These are phyloP conservation scores for Tricholoma flavovirens DNA, from an alignment of 768 basidiomycete genomes.

Conservation along the genomic window DNA sequence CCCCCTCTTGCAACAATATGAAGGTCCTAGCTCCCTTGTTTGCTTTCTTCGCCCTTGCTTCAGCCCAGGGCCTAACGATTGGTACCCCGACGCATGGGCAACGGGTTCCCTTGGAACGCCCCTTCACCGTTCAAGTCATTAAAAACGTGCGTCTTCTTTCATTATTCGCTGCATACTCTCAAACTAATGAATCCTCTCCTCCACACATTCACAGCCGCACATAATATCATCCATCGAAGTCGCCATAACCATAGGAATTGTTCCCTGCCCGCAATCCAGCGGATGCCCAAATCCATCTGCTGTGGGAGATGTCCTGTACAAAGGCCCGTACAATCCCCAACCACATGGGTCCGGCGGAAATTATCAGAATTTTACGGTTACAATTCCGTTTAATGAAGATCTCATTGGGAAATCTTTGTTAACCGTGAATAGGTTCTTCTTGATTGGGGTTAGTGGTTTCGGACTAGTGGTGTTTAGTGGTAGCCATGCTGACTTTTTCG, in stretches of 20 bases:
- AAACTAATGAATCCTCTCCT: not conserved
- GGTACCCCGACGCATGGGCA: not conserved
- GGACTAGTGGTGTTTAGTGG: not conserved
- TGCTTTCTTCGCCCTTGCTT: not conserved
- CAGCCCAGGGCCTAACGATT: not conserved
- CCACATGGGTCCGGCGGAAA: not conserved
- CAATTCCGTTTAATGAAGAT: not conserved
- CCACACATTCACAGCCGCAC: not conserved
- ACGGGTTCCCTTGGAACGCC: not conserved
- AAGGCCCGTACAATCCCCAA: not conserved
- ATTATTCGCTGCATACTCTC: not conserved
- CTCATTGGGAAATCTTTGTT: not conserved
- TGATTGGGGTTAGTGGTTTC: conserved; percentile 4
- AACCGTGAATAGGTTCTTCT: conserved; percentile 1
- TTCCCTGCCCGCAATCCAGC: not conserved
- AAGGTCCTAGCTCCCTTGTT: not conserved
- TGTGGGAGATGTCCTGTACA: not conserved
- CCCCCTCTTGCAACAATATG: not conserved
- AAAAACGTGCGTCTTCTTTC: not conserved
- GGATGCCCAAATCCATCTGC: not conserved
- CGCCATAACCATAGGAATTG: not conserved
- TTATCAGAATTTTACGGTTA: not conserved
- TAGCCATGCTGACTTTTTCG: not conserved
- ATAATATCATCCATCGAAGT: not conserved
- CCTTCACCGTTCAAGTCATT: not conserved